Evolutionary conservation across 257 asterid species (phyloP), one percentile per base, ranked within the genome.

Genomic region (Linderniella brevidens): DNA sequence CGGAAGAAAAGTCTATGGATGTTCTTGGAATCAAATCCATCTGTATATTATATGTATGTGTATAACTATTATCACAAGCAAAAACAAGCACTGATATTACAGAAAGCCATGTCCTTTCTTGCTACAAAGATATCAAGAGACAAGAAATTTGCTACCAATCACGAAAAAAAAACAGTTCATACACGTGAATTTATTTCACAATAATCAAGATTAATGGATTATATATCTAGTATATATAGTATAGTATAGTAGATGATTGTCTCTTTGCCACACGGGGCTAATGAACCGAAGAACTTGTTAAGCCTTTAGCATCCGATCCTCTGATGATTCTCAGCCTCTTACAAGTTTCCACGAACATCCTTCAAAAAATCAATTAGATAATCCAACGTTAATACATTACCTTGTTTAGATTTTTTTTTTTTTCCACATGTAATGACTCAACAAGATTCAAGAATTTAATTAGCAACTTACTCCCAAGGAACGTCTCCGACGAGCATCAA

Each of bases 401-500:
- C 18, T 14, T 20, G 13, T 25, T 29, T 20, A 18, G 4, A 7
- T 4, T 16, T 9, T 11, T 8, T 17, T 52, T 17, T 25, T 11
- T 20, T 17, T 46, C 56, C 8, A 58, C 57, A 15, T 40, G 43
- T 3, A n/a, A n/a, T n/a, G n/a, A n/a, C n/a, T n/a, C n/a, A n/a
- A n/a, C n/a, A n/a, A n/a, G n/a, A n/a, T 10, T 9, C n/a, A 20
- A 11, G 19, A 25, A 40, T 25, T 32, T 37, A 12, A 8, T 40
- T 16, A 42, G 8, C 8, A 12, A 73, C 82, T 70, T 65, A 73
- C 82, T 68, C 72, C 79, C 79, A 73, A 4, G 87, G 81, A 58
- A 77, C 86, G 70, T 77, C 81, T 54, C 86, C 86, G 63, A 77
- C 74, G 58, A 77, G 76, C 82, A 77, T 73, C 71, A 66, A 77